Percentiles rank a stretch among this genome's conserved stretches.
phyloP scores from a whole-genome alignment of 1,284 basidiomycete species.

The Pyrrhoderma lamaoense region DNA sequence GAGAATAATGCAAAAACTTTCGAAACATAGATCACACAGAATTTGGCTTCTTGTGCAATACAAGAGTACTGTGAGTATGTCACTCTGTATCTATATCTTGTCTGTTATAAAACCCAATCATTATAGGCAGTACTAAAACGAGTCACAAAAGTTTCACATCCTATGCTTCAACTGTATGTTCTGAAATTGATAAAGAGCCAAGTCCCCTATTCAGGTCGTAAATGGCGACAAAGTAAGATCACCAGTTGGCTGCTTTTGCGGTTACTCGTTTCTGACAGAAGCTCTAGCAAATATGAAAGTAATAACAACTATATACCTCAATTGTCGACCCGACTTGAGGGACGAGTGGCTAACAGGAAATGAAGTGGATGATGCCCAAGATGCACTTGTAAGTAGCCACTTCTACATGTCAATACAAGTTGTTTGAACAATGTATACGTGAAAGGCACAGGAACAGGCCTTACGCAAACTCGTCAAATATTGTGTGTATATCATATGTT shows the following conservation, averaged over 20 bases:
- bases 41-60: conserved; percentile 97
- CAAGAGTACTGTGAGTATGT: conserved; percentile 80
- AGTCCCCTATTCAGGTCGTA: conserved; percentile 96
- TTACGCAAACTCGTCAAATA: conserved; percentile 91
- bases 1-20: conserved; percentile 96
- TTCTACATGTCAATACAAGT: too few species aligned
- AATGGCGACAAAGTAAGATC: conserved; percentile 89
- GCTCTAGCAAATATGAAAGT: conserved; percentile 94
- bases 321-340: conserved; percentile 91
- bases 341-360: conserved; percentile 97
- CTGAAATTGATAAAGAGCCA: conserved; percentile 98
- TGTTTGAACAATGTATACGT: too few species aligned
- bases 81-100: not conserved
- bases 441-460: conserved; percentile 94
- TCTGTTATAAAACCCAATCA: conserved; percentile 17
- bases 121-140: conserved; percentile 88
- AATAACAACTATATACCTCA: conserved; percentile 97
- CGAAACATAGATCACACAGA: conserved; percentile 89
- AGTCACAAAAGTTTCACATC: conserved; percentile 89
- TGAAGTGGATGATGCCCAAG: conserved; percentile 87
- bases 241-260: not conserved
- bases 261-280: conserved; percentile 12
- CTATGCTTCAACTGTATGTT: conserved; percentile 91
- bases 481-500: conserved; percentile 48
- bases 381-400: conserved; percentile 41